These are phyloP conservation scores for Podospora conica DNA, from an alignment of 495 filamentous ascomycete species.

Conservation along the genomic window DNA sequence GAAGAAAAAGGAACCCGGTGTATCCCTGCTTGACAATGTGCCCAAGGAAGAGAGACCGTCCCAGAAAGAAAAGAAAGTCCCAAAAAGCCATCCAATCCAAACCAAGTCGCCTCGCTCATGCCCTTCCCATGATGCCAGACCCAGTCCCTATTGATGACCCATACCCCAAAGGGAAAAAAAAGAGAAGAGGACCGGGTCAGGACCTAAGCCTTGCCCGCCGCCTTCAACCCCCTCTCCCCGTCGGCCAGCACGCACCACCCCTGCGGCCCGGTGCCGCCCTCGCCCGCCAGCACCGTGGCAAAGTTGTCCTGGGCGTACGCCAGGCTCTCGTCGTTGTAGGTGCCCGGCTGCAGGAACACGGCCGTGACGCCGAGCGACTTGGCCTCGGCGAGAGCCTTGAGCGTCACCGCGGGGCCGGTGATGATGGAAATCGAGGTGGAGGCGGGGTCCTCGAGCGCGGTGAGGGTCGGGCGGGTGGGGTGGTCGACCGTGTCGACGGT, in stretches of 20 bases:
- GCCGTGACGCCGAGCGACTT: constrained; percentile 68
- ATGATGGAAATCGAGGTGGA: constrained; percentile 79
- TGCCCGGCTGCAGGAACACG: constrained; percentile 92
- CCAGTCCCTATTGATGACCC: neutral
- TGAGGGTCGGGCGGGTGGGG: constrained; percentile 59
- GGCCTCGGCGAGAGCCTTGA: constrained; percentile 67
- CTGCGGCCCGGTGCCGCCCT: constrained; percentile 60
- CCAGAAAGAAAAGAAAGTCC: neutral
- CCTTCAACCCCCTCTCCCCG: constrained; percentile 64
- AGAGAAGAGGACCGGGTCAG: neutral
- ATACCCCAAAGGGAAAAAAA: neutral
- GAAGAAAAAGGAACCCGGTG: neutral
- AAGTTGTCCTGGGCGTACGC: constrained; percentile 60
- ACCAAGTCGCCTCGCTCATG: neutral
- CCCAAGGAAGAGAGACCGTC: neutral
- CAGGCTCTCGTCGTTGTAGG: constrained; percentile 68
- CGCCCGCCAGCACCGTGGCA: constrained; percentile 61
- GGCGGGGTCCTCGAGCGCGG: constrained; percentile 53
- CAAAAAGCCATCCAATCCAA: neutral
- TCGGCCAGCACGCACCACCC: constrained; percentile 93
- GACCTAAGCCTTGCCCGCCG: constrained; percentile 43
- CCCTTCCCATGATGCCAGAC: neutral
- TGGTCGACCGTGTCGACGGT: constrained; percentile 44
- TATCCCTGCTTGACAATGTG: neutral
- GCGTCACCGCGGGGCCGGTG: constrained; percentile 73